These are phyloP conservation scores for Fusarium coffeatum DNA, from an alignment of 2,329 filamentous ascomycete species.

Conservation along the genomic window DNA sequence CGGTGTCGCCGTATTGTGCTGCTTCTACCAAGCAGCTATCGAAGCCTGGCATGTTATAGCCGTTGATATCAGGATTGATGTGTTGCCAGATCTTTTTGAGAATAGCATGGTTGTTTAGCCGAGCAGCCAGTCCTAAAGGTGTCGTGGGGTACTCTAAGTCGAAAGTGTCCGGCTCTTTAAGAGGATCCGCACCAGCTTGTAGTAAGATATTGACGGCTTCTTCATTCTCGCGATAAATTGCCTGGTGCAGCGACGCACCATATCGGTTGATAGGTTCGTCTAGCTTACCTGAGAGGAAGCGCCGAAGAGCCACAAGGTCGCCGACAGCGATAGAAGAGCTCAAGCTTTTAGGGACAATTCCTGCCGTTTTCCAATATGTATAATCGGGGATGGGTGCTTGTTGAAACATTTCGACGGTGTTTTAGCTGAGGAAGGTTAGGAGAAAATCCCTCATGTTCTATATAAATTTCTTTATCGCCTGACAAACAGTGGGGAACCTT, in stretches of 20 bases:
- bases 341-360: not conserved
- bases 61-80: not conserved
- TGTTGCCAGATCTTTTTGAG: not conserved
- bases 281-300: not conserved
- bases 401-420: not conserved
- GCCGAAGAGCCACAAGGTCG: not conserved
- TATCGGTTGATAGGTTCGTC: accelerated
- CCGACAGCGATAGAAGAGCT: not conserved
- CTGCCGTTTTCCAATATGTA: not conserved
- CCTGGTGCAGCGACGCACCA: not conserved
- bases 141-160: not conserved
- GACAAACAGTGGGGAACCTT: not conserved
- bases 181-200: not conserved
- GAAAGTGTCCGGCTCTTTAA: not conserved
- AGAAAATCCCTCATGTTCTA: not conserved
- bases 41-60: not conserved
- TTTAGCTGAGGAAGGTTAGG: accelerated
- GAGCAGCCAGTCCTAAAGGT: not conserved
- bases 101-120: not conserved
- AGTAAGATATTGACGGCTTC: not conserved
- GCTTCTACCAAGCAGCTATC: not conserved
- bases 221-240: not conserved
- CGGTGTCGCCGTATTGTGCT: not conserved
- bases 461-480: not conserved
- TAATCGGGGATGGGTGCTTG: not conserved